Evolutionary conservation across 78 protist species (phyloP).

Genomic region (Cavenderia fasciculata): DNA sequence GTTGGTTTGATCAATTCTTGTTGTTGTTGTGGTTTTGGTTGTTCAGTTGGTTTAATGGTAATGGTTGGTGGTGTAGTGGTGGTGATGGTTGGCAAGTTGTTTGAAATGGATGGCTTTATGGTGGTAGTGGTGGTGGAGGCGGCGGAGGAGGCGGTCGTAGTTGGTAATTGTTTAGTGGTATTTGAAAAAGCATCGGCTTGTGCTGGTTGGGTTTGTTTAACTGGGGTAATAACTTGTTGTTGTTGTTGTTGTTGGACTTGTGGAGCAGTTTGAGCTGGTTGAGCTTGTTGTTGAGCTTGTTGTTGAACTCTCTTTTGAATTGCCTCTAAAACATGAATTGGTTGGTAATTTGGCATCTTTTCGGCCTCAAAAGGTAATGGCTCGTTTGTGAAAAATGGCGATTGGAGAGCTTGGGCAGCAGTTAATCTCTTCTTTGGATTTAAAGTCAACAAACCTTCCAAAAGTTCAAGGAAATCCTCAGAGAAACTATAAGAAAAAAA

Average conservation of each 20-base stretch:
- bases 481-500: slow-evolving; percentile 13
- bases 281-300: slow-evolving; percentile 17
- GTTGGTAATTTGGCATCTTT: slow-evolving; percentile 72
- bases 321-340: slow-evolving; percentile 73
- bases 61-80: not conserved
- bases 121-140: too few relatives aligned
- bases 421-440: slow-evolving; percentile 72
- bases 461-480: slow-evolving; percentile 56
- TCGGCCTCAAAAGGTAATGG: slow-evolving; percentile 64
- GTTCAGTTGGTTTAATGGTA: not conserved
- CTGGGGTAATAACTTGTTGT: too few relatives aligned
- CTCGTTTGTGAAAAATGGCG: slow-evolving; percentile 60
- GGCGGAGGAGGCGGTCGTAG: too few relatives aligned
- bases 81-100: not conserved
- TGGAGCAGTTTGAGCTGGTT: not conserved
- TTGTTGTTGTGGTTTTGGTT: not conserved
- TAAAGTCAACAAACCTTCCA: slow-evolving; percentile 64
- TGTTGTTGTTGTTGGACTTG: slow-evolving; percentile 19
- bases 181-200: too few relatives aligned
- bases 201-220: too few relatives aligned
- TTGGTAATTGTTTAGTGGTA: too few relatives aligned
- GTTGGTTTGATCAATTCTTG: not conserved
- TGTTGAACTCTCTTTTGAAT: slow-evolving; percentile 69
- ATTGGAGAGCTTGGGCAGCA: slow-evolving; percentile 54
- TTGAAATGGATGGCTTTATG: not conserved